These are phyloP conservation scores for Ustilago sp. DNA, from an alignment of 1,284 basidiomycete species.

Conservation along the genomic window DNA sequence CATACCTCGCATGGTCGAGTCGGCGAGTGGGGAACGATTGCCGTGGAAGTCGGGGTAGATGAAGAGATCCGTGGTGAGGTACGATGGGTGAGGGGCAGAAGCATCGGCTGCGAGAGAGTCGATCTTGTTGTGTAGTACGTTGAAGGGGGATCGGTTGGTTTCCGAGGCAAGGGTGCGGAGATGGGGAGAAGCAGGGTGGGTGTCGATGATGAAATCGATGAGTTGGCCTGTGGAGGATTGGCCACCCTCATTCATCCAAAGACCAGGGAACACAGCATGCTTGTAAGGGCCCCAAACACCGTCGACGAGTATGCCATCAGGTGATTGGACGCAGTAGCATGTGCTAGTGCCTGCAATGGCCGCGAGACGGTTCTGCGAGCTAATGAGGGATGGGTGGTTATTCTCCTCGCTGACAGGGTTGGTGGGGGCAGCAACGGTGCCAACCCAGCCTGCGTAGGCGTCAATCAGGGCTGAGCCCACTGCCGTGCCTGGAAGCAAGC, in stretches of 20 bases:
- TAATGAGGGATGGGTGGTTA: constrained; percentile 62
- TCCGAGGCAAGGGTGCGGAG: constrained; percentile 75
- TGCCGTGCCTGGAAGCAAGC: constrained; percentile 86
- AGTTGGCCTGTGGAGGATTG: constrained; percentile 99
- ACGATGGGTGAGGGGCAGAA: constrained; percentile 71
- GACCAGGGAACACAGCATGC: constrained; percentile 83
- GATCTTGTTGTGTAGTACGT: constrained; percentile 81
- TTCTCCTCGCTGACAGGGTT: constrained; percentile 70
- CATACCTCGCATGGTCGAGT: constrained; percentile 90
- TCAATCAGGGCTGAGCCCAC: constrained; percentile 96
- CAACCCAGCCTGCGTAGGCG: constrained; percentile 99
- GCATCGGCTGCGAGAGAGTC: constrained; percentile 75
- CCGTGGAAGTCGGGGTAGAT: constrained; percentile 89
- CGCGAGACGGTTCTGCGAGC: constrained; percentile 78
- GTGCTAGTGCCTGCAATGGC: constrained; percentile 96
- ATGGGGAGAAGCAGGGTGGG: constrained; percentile 83
- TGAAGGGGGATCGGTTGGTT: constrained; percentile 70
- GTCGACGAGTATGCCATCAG: constrained; percentile 83
- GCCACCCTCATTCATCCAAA: constrained; percentile 97
- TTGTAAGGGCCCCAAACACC: constrained; percentile 98
- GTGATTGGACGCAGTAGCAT: constrained; percentile 82
- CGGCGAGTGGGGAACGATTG: constrained; percentile 95
- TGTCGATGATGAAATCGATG: constrained; percentile 93
- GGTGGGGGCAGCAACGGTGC: constrained; percentile 86
- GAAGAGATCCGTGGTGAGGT: constrained; percentile 88